Base-by-base conservation (phyloP, 768 basidiomycete genomes). In the Termitomyces sp. region DNA sequence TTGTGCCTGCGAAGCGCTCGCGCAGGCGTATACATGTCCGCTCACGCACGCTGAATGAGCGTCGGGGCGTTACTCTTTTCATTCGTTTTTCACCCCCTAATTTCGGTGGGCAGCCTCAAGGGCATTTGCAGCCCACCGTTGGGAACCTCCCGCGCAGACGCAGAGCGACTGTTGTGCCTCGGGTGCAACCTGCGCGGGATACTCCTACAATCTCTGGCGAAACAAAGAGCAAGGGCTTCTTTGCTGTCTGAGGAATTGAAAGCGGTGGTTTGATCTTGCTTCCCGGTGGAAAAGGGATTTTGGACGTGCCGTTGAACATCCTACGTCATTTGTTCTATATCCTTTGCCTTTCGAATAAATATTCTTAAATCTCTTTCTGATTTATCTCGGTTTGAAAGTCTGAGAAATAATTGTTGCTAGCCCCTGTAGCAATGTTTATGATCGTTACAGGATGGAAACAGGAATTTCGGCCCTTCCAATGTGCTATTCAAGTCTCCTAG, bases 81-180 rank as follows among this genome's bases (percentile, higher is more conserved):
- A 63, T 63, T 13, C 32, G 3, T 35, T 55, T 56, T 39, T 11
- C 48, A 44, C 58, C 58, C 16, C 54, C 49, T 44, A 52, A 45
- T 51, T 1, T 56, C 7, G 62, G 62, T 55, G 62, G 62, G 54
- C 62, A 44, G 48, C 58, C 62, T 50, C 28, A 60, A 55, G 62
- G 58, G 55, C 62, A 63, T 44, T 46, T 63, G 12, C 45, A 59
- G 36, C 62, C 62, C 36, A 50, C 45, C 35, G 58, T 36, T 5
- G 49, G 55, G 12, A 59, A 60, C 12, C 58, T 63, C 1, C 62
- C 58, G 3, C 58, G 62, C 39, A 59, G 62, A 60, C 39, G 54
- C 22, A 55, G 28, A 13, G 54, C 28, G 16, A 12, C 20, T 32
- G 39, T 40, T 32, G 24, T 16, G 2, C 16, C 53, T 16, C 22